A percentile compares a stretch with the other conserved stretches of the same genome.
Evolutionary conservation across 1,284 basidiomycete species (phyloP).

Genomic region (Rhodotorula sp.): DNA sequence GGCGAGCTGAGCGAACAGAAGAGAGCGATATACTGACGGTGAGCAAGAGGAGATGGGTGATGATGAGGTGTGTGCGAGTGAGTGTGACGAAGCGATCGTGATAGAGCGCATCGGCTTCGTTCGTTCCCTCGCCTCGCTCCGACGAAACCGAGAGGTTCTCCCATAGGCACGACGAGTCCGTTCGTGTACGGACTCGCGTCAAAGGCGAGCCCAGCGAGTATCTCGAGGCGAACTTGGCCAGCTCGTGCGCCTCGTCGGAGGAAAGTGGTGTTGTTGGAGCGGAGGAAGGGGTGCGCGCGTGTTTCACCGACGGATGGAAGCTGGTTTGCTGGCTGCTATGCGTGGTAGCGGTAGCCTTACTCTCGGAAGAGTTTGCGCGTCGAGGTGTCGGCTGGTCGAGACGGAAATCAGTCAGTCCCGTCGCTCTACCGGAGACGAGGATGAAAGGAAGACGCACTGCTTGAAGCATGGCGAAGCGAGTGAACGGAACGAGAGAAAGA

Average conservation of each 20-base stretch:
- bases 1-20: neutral
- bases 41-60: conserved; percentile 7
- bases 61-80: neutral
- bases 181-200: conserved; percentile 6
- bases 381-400: neutral
- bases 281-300: no score
- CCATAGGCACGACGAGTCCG: conserved; percentile 2
- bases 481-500: neutral
- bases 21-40: neutral
- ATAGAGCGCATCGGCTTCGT: neutral
- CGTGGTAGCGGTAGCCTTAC: no score
- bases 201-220: conserved; percentile 4
- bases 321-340: no score
- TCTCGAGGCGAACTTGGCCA: neutral
- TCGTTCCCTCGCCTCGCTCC: neutral
- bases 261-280: no score
- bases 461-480: neutral
- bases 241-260: neutral
- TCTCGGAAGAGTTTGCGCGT: no score
- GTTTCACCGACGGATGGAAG: no score
- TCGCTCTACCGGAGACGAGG: no score
- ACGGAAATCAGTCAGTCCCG: neutral
- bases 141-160: neutral
- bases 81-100: conserved; percentile 2
- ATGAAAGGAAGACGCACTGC: neutral